These are phyloP conservation scores for Hydnomerulius pinastri DNA, from an alignment of 768 basidiomycete species.

Conservation along the genomic window DNA sequence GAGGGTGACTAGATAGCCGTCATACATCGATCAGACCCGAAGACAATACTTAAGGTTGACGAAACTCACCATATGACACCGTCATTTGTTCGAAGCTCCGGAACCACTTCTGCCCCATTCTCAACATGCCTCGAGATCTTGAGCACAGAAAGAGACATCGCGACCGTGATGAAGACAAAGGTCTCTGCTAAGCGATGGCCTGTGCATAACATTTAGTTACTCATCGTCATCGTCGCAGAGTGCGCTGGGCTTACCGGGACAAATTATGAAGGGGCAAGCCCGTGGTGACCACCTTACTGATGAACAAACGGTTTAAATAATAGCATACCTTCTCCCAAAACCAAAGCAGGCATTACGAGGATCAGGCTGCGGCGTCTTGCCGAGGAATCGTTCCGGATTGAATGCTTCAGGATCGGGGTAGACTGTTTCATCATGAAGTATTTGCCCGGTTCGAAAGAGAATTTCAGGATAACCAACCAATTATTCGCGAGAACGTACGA, in stretches of 20 bases:
- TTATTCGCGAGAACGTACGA: too few relatives aligned
- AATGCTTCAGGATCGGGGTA: conserved; percentile 28
- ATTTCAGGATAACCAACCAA: too few relatives aligned
- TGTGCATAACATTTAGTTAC: background rate
- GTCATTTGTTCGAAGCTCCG: conserved; percentile 14
- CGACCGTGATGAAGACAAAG: conserved; percentile 14
- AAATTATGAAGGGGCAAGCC: background rate
- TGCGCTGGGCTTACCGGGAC: conserved; percentile 3
- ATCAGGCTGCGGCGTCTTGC: background rate
- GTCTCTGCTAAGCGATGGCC: conserved; percentile 26
- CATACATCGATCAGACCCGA: background rate
- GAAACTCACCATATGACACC: background rate
- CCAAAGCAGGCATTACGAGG: conserved; percentile 4
- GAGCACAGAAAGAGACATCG: conserved; percentile 21
- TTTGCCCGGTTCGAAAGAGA: conserved; percentile 48
- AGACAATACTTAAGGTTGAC: background rate
- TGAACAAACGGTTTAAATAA: background rate
- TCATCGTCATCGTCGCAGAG: too few relatives aligned
- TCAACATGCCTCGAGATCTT: background rate
- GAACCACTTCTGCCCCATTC: background rate
- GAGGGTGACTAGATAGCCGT: background rate
- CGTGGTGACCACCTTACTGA: background rate
- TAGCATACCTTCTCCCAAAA: conserved; percentile 14
- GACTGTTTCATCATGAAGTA: conserved; percentile 46
- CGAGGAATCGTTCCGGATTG: conserved; percentile 27